Evolutionary conservation across 2,329 filamentous ascomycete genomes (phyloP).

Genomic region (Mycocentrospora acerina): DNA sequence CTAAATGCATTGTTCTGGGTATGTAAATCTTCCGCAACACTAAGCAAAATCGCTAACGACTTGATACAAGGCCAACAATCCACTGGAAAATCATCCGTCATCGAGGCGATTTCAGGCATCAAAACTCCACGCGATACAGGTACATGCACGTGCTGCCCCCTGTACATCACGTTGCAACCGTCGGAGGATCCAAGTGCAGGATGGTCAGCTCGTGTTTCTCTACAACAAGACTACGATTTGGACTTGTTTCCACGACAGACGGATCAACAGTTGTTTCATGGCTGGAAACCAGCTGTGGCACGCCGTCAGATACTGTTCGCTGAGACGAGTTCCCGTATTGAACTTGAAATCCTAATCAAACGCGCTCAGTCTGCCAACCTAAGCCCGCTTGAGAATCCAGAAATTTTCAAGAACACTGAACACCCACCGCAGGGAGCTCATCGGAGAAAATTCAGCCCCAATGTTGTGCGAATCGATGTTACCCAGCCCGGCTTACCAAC

Average conservation of each 20-base stretch:
- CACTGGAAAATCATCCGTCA: constrained; percentile 72
- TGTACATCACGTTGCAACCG: constrained; percentile 72
- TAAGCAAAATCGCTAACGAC: not conserved
- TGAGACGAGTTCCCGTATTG: constrained; percentile 59
- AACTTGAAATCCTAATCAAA: constrained; percentile 68
- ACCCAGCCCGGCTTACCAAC: constrained; percentile 70
- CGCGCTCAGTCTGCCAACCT: constrained; percentile 78
- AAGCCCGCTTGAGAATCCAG: constrained; percentile 61
- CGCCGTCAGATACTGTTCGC: constrained; percentile 59
- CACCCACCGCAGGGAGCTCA: constrained; percentile 13
- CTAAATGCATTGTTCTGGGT: constrained; percentile 80
- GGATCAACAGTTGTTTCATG: constrained; percentile 58
- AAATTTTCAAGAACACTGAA: constrained; percentile 37
- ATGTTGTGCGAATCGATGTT: constrained; percentile 76
- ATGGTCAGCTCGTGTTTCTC: constrained; percentile 69
- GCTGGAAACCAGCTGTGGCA: constrained; percentile 58
- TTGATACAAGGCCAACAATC: constrained; percentile 63
- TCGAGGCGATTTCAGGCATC: constrained; percentile 59
- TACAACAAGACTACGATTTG: constrained; percentile 67
- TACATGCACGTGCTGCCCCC: constrained; percentile 77
- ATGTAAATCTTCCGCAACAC: not conserved
- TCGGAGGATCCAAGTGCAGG: constrained; percentile 45
- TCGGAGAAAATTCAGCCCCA: constrained; percentile 75
- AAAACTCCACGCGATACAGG: constrained; percentile 69
- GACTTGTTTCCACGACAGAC: constrained; percentile 42